Evolutionary conservation across 2,329 filamentous ascomycete genomes (phyloP).

Genomic region (Madurella mycetomatis): DNA sequence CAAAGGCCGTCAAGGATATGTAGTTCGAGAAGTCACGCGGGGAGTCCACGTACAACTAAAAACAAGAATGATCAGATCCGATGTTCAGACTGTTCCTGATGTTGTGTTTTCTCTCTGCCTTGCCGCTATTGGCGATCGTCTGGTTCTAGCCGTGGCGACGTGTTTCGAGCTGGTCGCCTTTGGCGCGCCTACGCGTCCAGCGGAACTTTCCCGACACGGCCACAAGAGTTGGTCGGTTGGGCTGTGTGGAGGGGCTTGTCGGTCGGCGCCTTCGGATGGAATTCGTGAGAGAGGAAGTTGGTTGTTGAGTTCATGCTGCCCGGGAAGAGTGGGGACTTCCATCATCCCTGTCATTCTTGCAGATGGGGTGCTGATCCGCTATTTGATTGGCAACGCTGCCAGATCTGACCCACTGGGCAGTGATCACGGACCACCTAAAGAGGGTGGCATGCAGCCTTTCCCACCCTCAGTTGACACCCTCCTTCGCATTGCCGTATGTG

Average conservation of each 20-base stretch:
- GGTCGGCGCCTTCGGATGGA: constrained; percentile 3
- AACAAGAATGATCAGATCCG: constrained; percentile 2
- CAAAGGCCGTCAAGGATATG: background rate
- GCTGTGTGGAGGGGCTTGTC: background rate
- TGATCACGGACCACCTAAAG: constrained; percentile 18
- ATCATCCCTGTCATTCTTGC: background rate
- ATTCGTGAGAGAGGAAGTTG: constrained; percentile 1
- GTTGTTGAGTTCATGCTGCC: background rate
- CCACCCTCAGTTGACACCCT: background rate
- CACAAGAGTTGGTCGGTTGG: background rate
- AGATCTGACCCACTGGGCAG: background rate
- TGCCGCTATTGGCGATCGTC: background rate
- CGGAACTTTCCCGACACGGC: background rate
- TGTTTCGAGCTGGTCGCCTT: background rate
- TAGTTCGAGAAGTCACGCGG: constrained; percentile 11
- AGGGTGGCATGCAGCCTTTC: constrained; percentile 12
- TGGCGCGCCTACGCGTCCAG: background rate
- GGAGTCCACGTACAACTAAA: constrained; percentile 3
- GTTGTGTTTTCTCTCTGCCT: background rate
- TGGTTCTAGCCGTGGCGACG: background rate
- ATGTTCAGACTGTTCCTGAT: constrained; percentile 8
- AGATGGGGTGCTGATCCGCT: constrained; percentile 2
- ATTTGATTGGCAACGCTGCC: constrained; percentile 14
- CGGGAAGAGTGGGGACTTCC: background rate
- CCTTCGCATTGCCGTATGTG: background rate